A percentile compares a stretch with the other conserved stretches of the same genome.
Evolutionary conservation across 2,329 filamentous ascomycete species (phyloP).

Genomic region (Sarocladium oryzae): DNA sequence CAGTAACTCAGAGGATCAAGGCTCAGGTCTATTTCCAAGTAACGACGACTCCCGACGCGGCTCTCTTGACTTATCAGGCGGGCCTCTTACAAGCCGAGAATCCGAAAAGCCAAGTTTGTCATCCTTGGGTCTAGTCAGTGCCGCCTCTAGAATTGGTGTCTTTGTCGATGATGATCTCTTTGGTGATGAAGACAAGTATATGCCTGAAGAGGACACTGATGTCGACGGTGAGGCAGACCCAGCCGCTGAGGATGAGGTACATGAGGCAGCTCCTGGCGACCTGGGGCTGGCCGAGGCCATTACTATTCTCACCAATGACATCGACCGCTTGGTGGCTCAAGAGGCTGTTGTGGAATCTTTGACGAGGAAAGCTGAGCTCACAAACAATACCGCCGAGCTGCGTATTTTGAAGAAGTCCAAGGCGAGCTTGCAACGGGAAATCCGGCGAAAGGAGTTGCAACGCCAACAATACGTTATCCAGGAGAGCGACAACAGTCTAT

Average conservation of each 20-base stretch:
- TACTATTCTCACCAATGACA: conserved; percentile 77
- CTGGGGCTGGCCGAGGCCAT: conserved; percentile 91
- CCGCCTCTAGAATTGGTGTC: conserved; percentile 80
- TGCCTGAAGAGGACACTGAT: conserved; percentile 81
- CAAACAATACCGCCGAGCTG: conserved; percentile 91
- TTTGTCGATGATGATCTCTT: conserved; percentile 94
- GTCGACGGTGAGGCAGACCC: conserved; percentile 48
- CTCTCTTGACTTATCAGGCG: conserved; percentile 46
- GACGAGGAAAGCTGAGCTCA: conserved; percentile 89
- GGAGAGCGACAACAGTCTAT: conserved; percentile 95
- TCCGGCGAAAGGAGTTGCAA: conserved; percentile 89
- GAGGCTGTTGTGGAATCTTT: conserved; percentile 88
- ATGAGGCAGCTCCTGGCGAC: conserved; percentile 91
- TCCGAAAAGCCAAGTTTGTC: conserved; percentile 76
- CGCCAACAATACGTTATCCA: conserved; percentile 95
- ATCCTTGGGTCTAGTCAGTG: conserved; percentile 83
- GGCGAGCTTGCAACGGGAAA: conserved; percentile 85
- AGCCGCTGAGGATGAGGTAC: conserved; percentile 72
- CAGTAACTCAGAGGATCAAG: conserved; percentile 25
- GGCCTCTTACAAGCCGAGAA: conserved; percentile 34
- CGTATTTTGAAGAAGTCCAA: conserved; percentile 91
- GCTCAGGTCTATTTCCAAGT: conserved; percentile 40
- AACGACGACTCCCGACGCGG: conserved; percentile 62
- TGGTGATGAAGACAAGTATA: conserved; percentile 76
- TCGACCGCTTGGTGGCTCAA: conserved; percentile 81